Conservation (phyloP, 2,329 filamentous ascomycete genomes). For the Hypoxylon sp. region DNA sequence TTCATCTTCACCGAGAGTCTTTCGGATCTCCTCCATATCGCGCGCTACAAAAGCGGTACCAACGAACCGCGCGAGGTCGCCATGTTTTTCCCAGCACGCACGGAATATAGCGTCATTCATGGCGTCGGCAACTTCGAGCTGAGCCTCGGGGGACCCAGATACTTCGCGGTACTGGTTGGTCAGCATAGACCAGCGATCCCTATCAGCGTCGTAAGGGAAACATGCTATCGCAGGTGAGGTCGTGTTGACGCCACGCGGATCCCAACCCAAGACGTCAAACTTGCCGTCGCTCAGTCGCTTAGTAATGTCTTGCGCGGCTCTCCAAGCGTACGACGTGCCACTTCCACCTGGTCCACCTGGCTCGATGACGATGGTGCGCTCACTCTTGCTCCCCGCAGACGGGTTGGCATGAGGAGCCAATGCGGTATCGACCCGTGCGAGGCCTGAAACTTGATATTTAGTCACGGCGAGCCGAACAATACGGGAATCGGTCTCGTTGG, state of each 20-base stretch:
- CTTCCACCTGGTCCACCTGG: conserved; percentile 67
- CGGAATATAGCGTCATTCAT: conserved; percentile 62
- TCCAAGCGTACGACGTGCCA: conserved; percentile 61
- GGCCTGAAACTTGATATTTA: conserved; percentile 64
- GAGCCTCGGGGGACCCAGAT: conserved; percentile 53
- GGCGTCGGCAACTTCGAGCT: conserved; percentile 62
- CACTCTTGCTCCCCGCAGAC: conserved; percentile 57
- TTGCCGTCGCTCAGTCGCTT: conserved; percentile 60
- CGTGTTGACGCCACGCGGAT: conserved; percentile 67
- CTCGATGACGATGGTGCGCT: conserved; percentile 65
- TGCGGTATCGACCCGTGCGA: conserved; percentile 51
- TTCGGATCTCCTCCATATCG: conserved; percentile 65
- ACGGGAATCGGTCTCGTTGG: conserved; percentile 60
- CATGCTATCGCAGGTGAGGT: conserved; percentile 63
- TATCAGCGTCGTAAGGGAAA: conserved; percentile 62
- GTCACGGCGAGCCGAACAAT: conserved; percentile 64
- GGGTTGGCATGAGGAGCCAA: conserved; percentile 4
- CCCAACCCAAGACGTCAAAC: conserved; percentile 67
- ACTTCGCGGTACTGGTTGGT: conserved; percentile 58
- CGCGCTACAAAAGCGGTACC: conserved; percentile 63
- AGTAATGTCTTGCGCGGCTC: conserved; percentile 56
- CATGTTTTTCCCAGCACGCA: conserved; percentile 60
- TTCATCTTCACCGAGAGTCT: conserved; percentile 61
- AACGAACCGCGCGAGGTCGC: conserved; percentile 64
- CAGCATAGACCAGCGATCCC: conserved; percentile 63